phyloP scores from a whole-genome alignment of 768 basidiomycete species.

The Naganishia randhawae region DNA sequence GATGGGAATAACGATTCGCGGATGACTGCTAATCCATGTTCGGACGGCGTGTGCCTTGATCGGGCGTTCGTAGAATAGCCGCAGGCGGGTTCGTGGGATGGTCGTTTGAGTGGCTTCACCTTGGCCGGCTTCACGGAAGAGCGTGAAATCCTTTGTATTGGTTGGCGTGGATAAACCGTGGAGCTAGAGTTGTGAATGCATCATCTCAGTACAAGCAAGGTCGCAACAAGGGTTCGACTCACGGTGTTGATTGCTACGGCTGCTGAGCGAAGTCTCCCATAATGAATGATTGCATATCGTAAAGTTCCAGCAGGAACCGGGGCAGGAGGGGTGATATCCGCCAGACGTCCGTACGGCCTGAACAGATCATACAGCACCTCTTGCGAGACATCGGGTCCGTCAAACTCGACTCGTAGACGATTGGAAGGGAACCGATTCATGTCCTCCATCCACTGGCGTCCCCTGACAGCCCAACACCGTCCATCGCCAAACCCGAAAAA shows the following conservation, averaged over 20 bases:
- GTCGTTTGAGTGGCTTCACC: conserved; percentile 27
- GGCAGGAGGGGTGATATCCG: conserved; percentile 61
- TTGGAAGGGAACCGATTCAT: conserved; percentile 74
- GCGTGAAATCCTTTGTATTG: conserved; percentile 48
- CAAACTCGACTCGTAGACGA: conserved; percentile 72
- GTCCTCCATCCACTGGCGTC: conserved; percentile 60
- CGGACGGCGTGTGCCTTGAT: conserved; percentile 48
- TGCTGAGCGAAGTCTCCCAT: conserved; percentile 63
- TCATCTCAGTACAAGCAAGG: background rate
- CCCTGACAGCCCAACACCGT: conserved; percentile 48
- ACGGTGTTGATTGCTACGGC: conserved; percentile 73
- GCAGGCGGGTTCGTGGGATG: conserved; percentile 41
- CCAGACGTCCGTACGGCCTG: conserved; percentile 79
- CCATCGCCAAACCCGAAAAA: conserved; percentile 38
- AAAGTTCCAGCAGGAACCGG: conserved; percentile 64
- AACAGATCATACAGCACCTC: conserved; percentile 73
- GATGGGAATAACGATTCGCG: conserved; percentile 48
- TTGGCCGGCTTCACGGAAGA: conserved; percentile 27
- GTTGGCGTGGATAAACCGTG: conserved; percentile 50
- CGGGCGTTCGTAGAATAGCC: conserved; percentile 47
- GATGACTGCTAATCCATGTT: conserved; percentile 50
- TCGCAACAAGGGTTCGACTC: conserved; percentile 21
- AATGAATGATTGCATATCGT: conserved; percentile 65
- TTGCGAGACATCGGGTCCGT: conserved; percentile 81
- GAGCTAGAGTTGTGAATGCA: conserved; percentile 19